Conservation (phyloP, 2,329 filamentous ascomycete species). For the Lasiodiplodia sp. region DNA sequence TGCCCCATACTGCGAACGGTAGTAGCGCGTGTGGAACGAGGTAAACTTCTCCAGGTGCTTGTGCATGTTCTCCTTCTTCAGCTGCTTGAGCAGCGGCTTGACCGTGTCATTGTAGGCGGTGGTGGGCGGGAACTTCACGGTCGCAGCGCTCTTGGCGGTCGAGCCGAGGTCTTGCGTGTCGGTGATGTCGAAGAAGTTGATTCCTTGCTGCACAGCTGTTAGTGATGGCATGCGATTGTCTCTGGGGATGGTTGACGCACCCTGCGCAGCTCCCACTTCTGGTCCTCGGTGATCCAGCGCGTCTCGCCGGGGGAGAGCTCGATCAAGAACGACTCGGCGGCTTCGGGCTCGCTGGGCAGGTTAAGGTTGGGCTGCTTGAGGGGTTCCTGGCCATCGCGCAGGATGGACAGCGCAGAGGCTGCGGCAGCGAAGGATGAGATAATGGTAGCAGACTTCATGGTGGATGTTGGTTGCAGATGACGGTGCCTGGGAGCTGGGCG, state of each 20-base stretch:
- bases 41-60: conserved; percentile 80
- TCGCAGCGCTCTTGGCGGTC: conserved; percentile 42
- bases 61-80: conserved; percentile 79
- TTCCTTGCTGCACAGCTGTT: conserved; percentile 70
- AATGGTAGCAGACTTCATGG: conserved; percentile 29
- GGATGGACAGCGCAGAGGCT: conserved; percentile 27
- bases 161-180: conserved; percentile 71
- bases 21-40: conserved; percentile 82
- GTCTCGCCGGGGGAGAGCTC: conserved; percentile 86
- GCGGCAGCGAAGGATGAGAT: conserved; percentile 28
- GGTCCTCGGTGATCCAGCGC: conserved; percentile 87
- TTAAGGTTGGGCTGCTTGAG: conserved; percentile 18
- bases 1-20: conserved; percentile 77
- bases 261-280: conserved; percentile 90
- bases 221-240: conserved; percentile 31
- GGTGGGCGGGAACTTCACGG: conserved; percentile 72
- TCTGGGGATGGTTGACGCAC: conserved; percentile 60
- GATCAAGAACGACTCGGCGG: conserved; percentile 68
- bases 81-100: conserved; percentile 68
- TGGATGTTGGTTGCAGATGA: background rate
- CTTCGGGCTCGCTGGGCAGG: background rate
- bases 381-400: conserved; percentile 28
- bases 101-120: conserved; percentile 72
- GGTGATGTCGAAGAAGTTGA: conserved; percentile 95
- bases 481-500: conserved; percentile 6